Conservation (phyloP, 2,329 filamentous ascomycete genomes). For the Ceratocystis harringtonii region DNA sequence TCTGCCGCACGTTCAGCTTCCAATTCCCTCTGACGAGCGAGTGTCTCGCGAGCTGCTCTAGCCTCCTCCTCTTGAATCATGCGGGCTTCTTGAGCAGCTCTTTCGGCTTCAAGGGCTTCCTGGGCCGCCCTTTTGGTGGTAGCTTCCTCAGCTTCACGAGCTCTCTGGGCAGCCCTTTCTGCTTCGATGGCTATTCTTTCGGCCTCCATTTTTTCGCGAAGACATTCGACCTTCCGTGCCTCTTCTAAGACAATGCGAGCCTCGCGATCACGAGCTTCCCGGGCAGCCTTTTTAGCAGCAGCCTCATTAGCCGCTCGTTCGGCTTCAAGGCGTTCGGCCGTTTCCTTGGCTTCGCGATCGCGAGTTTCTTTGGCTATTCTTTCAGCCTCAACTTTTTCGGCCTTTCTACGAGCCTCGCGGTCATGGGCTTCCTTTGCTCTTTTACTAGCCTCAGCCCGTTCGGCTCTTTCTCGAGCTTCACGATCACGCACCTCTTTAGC, state of each 20-base stretch:
- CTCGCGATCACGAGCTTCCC: conserved; percentile 30
- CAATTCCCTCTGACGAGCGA: not conserved
- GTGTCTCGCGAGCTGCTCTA: conserved; percentile 20
- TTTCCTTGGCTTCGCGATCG: not conserved
- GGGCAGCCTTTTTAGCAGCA: not conserved
- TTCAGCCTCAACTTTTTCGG: not conserved
- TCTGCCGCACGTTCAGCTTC: not conserved
- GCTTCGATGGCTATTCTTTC: conserved; percentile 20
- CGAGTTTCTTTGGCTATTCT: not conserved
- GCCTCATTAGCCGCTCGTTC: not conserved
- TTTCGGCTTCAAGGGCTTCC: not conserved
- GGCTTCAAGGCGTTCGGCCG: not conserved
- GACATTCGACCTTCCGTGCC: conserved; percentile 21
- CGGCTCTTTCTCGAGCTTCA: not conserved
- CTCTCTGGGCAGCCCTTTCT: not conserved
- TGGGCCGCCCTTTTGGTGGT: conserved; percentile 21
- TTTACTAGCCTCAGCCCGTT: not conserved
- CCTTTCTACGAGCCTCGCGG: not conserved
- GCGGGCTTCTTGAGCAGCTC: conserved; percentile 25
- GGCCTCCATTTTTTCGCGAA: conserved; percentile 31
- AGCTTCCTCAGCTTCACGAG: conserved; percentile 27
- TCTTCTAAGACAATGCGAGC: conserved; percentile 19
- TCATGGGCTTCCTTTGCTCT: not conserved
- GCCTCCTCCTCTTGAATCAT: conserved; percentile 30
- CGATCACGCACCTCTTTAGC: not conserved